Base-by-base conservation (phyloP, 2,329 filamentous ascomycete genomes). In the Amylocarpus encephaloides region DNA sequence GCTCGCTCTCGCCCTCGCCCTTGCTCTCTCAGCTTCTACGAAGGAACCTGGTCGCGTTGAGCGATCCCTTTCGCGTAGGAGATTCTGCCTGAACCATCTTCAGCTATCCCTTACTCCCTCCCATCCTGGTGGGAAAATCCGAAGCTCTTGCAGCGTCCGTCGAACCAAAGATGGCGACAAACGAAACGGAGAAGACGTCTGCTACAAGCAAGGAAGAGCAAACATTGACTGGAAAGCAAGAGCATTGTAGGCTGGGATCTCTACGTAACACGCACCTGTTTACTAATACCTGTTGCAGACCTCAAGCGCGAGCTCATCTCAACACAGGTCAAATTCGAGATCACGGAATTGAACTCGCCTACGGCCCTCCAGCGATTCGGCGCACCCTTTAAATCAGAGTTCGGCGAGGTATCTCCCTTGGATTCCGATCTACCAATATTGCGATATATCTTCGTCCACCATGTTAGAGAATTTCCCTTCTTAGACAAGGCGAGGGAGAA, bases 381-480 rank as follows among this genome's bases (percentile, higher is more conserved):
- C 52, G 92, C 93, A 6, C 93, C 93, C 0, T 98, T 98, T 73
- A 86, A 82, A 66, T 96, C 91, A 42, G 88, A 95, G 47, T 84
- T 86, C 53, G 93, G 93, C 56, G 93, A 98, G 69, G 86, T 98
- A 19, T 85, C 90, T 3, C 93, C 93, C 12, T 79, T 95, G 53
- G 90, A 98, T 65, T 96, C 91, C 2, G 92, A 97, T 62, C 77
- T 98, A 26, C 93, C 93, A 15, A 86, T 98, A 55, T 75, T 98
- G 54, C 82, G 93, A 58, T 97, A 93, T 72, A 95, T 98, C 64
- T 98, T 98, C 66, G 93, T 97, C 48, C 86, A 97, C 66, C 91
- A 97, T 82, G 83, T 98, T 52, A 89, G 93, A 64, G 94, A 97
- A 63, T 98, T 98, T 63, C 93, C 93, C 1, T 98, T 98, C 66